Conservation (phyloP, 106 monocot species). For the Apostasia shenzhenica region DNA sequence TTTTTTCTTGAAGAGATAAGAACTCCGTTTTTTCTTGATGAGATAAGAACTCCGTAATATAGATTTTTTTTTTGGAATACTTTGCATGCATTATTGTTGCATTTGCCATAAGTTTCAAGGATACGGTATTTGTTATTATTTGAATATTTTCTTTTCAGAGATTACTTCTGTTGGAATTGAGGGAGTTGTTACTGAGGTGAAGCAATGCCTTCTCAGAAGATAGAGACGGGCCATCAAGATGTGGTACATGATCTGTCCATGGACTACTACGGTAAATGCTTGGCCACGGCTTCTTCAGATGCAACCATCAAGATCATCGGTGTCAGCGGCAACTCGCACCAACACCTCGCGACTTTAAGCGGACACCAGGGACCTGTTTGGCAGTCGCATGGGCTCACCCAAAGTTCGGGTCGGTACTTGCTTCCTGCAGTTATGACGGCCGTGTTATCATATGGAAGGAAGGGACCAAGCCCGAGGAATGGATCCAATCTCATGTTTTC, state of each 20-base stretch:
- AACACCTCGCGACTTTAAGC: constrained; percentile 15
- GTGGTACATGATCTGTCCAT: constrained; percentile 21
- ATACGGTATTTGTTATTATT: too few species aligned
- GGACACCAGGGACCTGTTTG: constrained; percentile 24
- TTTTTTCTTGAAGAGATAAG: too few species aligned
- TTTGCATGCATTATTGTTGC: too few species aligned
- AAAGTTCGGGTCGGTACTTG: constrained; percentile 19
- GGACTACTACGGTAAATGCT: constrained; percentile 25
- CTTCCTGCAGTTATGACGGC: constrained; percentile 16
- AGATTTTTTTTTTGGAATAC: too few species aligned
- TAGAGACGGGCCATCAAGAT: constrained; percentile 22
- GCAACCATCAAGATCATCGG: constrained; percentile 18
- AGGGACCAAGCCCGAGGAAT: constrained; percentile 12
- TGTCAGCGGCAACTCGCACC: constrained; percentile 5
- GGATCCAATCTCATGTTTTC: constrained; percentile 11
- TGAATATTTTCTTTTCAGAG: too few species aligned
- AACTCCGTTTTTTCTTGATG: too few species aligned
- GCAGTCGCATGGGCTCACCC: constrained; percentile 26
- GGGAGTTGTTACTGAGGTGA: background rate
- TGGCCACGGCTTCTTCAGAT: constrained; percentile 19
- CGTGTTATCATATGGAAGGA: constrained; percentile 23
- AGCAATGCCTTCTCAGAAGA: constrained; percentile 26
- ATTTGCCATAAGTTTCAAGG: too few species aligned
- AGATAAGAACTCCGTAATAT: too few species aligned
- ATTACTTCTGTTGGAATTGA: too few species aligned